Percentiles rank a stretch among this genome's conserved stretches.
These are phyloP conservation scores for Brassica balearica DNA, from an alignment of 441 rosid species.

Conservation along the genomic window DNA sequence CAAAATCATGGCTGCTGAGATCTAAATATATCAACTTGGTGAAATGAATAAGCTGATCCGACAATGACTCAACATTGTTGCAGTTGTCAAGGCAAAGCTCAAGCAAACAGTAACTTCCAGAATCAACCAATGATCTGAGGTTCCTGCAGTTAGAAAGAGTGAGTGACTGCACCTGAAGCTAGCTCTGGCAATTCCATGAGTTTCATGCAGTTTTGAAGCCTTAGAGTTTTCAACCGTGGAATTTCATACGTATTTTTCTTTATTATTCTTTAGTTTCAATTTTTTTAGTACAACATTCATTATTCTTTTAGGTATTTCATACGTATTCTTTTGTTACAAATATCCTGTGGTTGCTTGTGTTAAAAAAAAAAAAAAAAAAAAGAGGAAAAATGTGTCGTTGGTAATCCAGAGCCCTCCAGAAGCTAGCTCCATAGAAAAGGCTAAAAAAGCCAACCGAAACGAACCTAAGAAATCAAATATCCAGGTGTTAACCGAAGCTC, in stretches of 20 bases:
- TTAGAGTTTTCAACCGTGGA: conserved; percentile 9
- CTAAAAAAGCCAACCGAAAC: not conserved
- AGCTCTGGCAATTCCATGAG: conserved; percentile 25
- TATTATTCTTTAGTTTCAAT: not conserved
- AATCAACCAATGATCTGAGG: conserved; percentile 15
- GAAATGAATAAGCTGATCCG: conserved; percentile 31
- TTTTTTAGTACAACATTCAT: not conserved
- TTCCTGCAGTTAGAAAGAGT: conserved; percentile 24
- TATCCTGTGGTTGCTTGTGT: too few relatives aligned
- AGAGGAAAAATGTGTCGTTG: too few relatives aligned
- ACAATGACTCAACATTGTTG: conserved; percentile 26
- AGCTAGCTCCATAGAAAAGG: too few relatives aligned
- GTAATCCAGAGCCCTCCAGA: too few relatives aligned
- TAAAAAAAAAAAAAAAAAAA: too few relatives aligned
- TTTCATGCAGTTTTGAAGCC: conserved; percentile 23
- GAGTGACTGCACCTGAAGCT: conserved; percentile 26
- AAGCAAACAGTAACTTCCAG: conserved; percentile 26
- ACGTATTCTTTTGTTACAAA: too few relatives aligned
- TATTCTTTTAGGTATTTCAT: too few relatives aligned
- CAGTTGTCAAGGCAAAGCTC: conserved; percentile 46
- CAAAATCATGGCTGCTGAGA: conserved; percentile 46
- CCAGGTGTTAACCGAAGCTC: not conserved
- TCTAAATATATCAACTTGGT: conserved; percentile 13
- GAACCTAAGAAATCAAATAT: not conserved
- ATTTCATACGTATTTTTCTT: too few relatives aligned